These are phyloP conservation scores for Cyclanthera cordifolia DNA, from an alignment of 306 rosid genomes.

Conservation along the genomic window DNA sequence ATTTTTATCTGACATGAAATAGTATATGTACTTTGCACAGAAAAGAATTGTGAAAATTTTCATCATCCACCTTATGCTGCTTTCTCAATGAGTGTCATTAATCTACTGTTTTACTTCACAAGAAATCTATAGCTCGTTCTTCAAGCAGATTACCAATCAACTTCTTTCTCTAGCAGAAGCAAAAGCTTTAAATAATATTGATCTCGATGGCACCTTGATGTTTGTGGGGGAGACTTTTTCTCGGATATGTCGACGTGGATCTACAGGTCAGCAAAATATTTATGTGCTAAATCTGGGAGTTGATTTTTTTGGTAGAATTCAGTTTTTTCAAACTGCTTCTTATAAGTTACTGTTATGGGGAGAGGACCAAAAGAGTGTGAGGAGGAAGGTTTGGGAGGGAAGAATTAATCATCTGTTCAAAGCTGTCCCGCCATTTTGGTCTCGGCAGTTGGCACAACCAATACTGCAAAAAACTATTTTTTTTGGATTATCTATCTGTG, in stretches of 20 bases:
- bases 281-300: conserved; percentile 12
- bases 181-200: conserved; percentile 16
- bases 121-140: conserved; percentile 49
- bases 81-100: not conserved
- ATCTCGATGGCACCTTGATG: conserved; percentile 34
- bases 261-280: conserved; percentile 53
- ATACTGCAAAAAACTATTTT: not conserved
- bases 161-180: conserved; percentile 56
- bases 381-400: not conserved
- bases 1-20: not conserved
- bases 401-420: not conserved
- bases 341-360: not conserved
- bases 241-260: conserved; percentile 87
- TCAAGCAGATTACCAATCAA: conserved; percentile 63
- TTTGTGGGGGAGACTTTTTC: conserved; percentile 78
- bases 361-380: not conserved
- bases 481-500: not conserved
- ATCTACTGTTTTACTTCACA: conserved; percentile 33
- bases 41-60: not conserved
- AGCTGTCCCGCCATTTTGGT: not conserved
- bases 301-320: not conserved
- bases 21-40: not conserved
- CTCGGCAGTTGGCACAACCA: not conserved
- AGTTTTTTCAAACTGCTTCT: not conserved
- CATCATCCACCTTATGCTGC: not conserved